Conservation (phyloP, 176 grass and related monocot species). For the barley (Hordeum vulgare) region MorexV3_pseudomolecules_assembly NC_058519.1:544854081-544854580, state of each 20-base stretch:
- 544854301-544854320: neutral
- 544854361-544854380: neutral
- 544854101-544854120: neutral
- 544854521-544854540: no score
- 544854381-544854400: neutral
- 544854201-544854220: neutral
- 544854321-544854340: neutral
- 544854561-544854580: no score
- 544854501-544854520: no score
- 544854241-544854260: neutral
- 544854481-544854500: no score
- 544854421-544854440: no score
- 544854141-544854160: conserved; percentile 40
- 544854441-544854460: no score
- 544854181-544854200: neutral
- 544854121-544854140: conserved; percentile 47
- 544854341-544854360: neutral
- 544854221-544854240: neutral
- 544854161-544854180: conserved; percentile 15
- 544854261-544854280: no score
- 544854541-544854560: no score
- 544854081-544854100: conserved; percentile 25
- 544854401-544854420: no score
- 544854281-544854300: neutral
- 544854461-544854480: no score